Evolutionary conservation across 352 stramenopile genomes (phyloP), one percentile per base, ranked within the genome.

Genomic region (Phytophthora sp.): DNA sequence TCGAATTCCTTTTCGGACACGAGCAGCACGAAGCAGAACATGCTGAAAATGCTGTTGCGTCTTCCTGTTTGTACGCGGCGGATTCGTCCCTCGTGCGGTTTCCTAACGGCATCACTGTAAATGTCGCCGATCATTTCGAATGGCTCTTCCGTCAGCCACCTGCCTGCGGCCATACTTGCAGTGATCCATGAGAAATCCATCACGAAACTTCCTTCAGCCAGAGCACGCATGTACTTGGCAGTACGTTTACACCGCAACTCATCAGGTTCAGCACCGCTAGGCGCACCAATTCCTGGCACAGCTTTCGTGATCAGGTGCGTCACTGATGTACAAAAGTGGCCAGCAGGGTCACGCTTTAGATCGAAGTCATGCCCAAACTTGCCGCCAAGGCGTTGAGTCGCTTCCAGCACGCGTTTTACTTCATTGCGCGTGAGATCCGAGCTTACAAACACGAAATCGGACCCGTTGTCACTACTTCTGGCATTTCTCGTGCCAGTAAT

Each of bases 71-170:
- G 79, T 9, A 67, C 9, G 0, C 73, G 73, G 11, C 67, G 73
- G n/a, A 85, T 57, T 10, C 81, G 79, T 43, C 70, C 84, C 62
- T 92, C 79, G 35, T 79, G 81, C 4, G 88, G 88, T 37, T 91
- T 92, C 24, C 76, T 84, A 5, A 86, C 57, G 1, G 82, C 77
- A 41, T 88, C 72, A 23, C 84, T 89, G 60, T 93, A 94, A 17
- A 91, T 89, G 56, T 96, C 88, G 28, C 88, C 88, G 12, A 79
- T 55, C 52, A 96, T 82, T 65, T 96, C 88, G 46, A 83, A 94
- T 10, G 70, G 68, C 9, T 84, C 72, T 53, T 96, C 88, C 3
- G 61, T 70, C 17, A 96, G 49, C 88, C 88, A 96, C 20, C 76
- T 57, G 2, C 78, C 73, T 10, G 84, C 78, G 0, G 70, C 57